A percentile compares a stretch with the other conserved stretches of the same genome.
Evolutionary conservation across 106 monocot species (phyloP).

Genomic region (Allium fistulosum): DNA sequence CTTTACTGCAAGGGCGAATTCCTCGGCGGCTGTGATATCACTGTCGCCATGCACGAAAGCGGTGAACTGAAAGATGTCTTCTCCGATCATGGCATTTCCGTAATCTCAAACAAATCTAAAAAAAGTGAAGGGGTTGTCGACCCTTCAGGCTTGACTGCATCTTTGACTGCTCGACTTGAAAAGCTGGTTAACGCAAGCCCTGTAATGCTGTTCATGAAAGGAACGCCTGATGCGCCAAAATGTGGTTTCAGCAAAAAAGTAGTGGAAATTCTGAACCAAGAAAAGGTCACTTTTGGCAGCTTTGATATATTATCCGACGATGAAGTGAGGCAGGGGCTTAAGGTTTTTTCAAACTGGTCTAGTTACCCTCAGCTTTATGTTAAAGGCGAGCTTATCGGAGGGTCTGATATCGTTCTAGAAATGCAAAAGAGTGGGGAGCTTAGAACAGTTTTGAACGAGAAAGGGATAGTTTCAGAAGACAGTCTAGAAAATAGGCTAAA

Average conservation of each 20-base stretch:
- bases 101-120: constrained; percentile 12
- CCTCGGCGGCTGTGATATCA: constrained; percentile 86
- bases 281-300: constrained; percentile 57
- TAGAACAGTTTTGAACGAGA: constrained; percentile 43
- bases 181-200: constrained; percentile 57
- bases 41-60: constrained; percentile 77
- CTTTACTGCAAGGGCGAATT: constrained; percentile 87
- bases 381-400: constrained; percentile 81
- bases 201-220: constrained; percentile 86
- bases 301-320: constrained; percentile 80
- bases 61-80: constrained; percentile 73
- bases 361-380: constrained; percentile 90
- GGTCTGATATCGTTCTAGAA: constrained; percentile 74
- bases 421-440: constrained; percentile 90
- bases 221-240: constrained; percentile 60
- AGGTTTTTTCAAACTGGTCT: constrained; percentile 80
- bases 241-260: constrained; percentile 80
- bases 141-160: constrained; percentile 35
- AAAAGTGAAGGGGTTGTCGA: constrained; percentile 23
- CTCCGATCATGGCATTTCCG: constrained; percentile 33
- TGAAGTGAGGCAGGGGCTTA: constrained; percentile 74
- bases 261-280: constrained; percentile 64
- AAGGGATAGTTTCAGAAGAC: constrained; percentile 36
- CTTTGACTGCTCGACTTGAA: constrained; percentile 39
- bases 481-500: constrained; percentile 51